Evolutionary conservation across 2,329 filamentous ascomycete species (phyloP), one percentile per base, ranked within the genome.

Genomic region (Diplodia seriata): DNA sequence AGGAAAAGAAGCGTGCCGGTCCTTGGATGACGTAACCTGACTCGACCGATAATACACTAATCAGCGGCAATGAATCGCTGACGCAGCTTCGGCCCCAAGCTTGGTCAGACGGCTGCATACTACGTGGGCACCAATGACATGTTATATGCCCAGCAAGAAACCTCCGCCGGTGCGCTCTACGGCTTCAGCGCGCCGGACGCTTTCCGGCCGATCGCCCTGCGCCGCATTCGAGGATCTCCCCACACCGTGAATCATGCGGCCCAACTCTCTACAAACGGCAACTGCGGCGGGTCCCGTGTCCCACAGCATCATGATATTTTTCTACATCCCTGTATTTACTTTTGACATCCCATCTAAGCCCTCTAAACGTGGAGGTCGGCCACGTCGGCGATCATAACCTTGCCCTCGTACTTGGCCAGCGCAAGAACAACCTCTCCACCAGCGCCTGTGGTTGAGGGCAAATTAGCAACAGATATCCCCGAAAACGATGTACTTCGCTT

Each of bases 311-410:
- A 33, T 63, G 3, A 33, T 26, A 36, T 63, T 51, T 63, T 63
- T 18, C 36, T n/a, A 18, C 50, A 38, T 20, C 47, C 33, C 7
- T 15, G n/a, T 15, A 20, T 62, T 23, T 33, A 26, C 57, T 38
- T 56, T 20, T 14, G 36, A 38, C 11, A 11, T 11, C 36, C 3
- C 36, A 38, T 11, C 36, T 23, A 4, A 31, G n/a, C 12, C 15
- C 14, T 63, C 50, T 64, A 68, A n/a, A 68, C 66, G 40, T 68
- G 66, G 15, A 68, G 66, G 12, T 68, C 66, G 12, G 59, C 66
- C 18, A 43, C 57, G 8, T 64, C 57, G 29, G 59, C 59, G 51
- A 56, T 68, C 50, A 64, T 47, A 11, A 61, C 66, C 66, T 55
- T 68, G 40, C 50, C 57, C 36, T 62, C 56, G 14, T 68, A 68